A percentile compares a stretch with the other conserved stretches of the same genome.
These are phyloP conservation scores for Trypethelium eluteriae DNA, from an alignment of 495 filamentous ascomycete species.

Conservation along the genomic window DNA sequence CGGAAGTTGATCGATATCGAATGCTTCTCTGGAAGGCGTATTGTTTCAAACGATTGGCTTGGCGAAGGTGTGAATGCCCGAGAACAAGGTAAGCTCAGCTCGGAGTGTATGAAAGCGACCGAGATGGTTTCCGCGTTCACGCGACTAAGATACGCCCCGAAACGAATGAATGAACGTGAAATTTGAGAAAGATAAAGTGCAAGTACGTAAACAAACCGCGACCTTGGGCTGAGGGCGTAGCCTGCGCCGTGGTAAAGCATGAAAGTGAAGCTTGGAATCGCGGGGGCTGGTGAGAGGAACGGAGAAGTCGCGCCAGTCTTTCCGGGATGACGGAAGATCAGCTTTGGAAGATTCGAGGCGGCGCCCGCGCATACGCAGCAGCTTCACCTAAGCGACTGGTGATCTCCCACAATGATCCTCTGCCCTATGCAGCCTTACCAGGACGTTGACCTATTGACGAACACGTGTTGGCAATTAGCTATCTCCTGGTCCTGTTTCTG, in stretches of 20 bases:
- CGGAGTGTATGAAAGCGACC: neutral
- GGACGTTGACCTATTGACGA: neutral
- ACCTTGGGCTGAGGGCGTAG: neutral
- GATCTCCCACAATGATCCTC: neutral
- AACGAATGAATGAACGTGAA: conserved; percentile 1
- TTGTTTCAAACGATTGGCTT: neutral
- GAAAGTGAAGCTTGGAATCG: neutral
- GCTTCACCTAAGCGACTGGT: neutral
- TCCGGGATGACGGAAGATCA: conserved; percentile 1
- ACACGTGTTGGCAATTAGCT: neutral
- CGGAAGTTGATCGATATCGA: neutral
- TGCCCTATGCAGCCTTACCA: conserved; percentile 10
- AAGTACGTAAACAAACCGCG: neutral
- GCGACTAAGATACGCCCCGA: neutral
- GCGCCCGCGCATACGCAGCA: neutral
- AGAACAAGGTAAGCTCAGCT: neutral
- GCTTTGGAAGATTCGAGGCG: neutral
- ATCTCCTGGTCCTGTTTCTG: neutral
- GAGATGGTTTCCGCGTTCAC: neutral
- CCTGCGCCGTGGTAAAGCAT: neutral
- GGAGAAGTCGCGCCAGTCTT: neutral
- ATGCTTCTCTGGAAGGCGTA: neutral
- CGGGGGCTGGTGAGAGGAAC: conserved; percentile 8
- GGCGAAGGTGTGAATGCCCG: neutral
- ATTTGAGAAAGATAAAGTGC: neutral